A percentile compares a stretch with the other conserved stretches of the same genome.
phyloP scores from a whole-genome alignment of 1,284 basidiomycete species.

The Naganishia albida region DNA sequence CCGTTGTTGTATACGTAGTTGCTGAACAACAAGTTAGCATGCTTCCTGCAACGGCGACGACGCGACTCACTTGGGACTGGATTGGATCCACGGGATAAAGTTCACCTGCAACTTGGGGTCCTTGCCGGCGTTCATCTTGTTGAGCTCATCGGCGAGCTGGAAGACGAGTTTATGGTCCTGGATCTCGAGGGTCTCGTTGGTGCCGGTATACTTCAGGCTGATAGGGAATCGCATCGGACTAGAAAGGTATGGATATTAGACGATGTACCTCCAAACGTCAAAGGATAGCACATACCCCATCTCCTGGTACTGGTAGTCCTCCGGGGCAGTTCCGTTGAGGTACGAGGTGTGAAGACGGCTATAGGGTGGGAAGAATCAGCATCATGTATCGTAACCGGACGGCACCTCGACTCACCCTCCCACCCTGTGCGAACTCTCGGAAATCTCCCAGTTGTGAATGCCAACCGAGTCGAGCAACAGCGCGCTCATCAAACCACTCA shows the following conservation, averaged over 20 bases:
- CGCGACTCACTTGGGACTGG: conserved; percentile 28
- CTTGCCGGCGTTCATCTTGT: conserved; percentile 36
- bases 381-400: neutral
- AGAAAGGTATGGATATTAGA: neutral
- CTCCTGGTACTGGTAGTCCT: conserved; percentile 41
- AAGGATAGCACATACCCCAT: conserved; percentile 34
- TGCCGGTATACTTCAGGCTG: conserved; percentile 35
- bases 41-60: too few species aligned
- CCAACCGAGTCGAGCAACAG: conserved; percentile 39
- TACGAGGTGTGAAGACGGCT: conserved; percentile 39
- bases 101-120: conserved; percentile 36
- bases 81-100: conserved; percentile 41
- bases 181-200: conserved; percentile 39
- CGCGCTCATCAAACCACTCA: conserved; percentile 38
- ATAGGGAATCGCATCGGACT: conserved; percentile 41
- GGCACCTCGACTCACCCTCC: conserved; percentile 35
- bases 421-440: conserved; percentile 37
- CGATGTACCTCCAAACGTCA: neutral
- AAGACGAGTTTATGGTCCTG: conserved; percentile 42
- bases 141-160: conserved; percentile 40
- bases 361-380: neutral
- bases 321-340: conserved; percentile 37
- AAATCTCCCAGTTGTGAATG: conserved; percentile 39
- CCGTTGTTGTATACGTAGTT: conserved; percentile 36
- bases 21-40: neutral